Percentiles rank a stretch among this genome's conserved stretches.
These are phyloP conservation scores for Penicillium capsulatum DNA, from an alignment of 2,329 filamentous ascomycete species.

Conservation along the genomic window DNA sequence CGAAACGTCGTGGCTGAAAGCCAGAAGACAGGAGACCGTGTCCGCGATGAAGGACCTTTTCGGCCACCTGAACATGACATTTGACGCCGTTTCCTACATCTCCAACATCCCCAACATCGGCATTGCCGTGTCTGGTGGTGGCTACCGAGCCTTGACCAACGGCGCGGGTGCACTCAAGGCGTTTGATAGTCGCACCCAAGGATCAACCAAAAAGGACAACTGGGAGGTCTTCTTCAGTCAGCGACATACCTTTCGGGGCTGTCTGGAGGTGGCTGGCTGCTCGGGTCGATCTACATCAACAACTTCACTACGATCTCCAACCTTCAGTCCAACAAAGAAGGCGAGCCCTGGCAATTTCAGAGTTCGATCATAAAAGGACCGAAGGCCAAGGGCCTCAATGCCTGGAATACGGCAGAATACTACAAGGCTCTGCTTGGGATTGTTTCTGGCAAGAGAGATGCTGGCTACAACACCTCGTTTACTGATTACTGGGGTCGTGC, in stretches of 20 bases:
- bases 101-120: constrained; percentile 1
- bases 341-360: background rate
- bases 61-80: constrained; percentile 56
- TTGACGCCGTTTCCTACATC: background rate
- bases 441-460: background rate
- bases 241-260: constrained; percentile 2
- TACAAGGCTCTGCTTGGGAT: background rate
- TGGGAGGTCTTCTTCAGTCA: constrained; percentile 55
- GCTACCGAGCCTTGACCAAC: constrained; percentile 80
- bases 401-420: background rate
- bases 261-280: constrained; percentile 1
- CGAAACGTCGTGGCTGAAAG: constrained; percentile 70
- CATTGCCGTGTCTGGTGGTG: constrained; percentile 48
- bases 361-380: constrained; percentile 1
- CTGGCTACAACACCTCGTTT: constrained; percentile 1
- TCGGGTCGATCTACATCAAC: constrained; percentile 1
- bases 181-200: constrained; percentile 68
- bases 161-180: constrained; percentile 75
- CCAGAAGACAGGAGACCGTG: constrained; percentile 68
- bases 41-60: constrained; percentile 72
- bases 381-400: background rate
- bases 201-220: constrained; percentile 61
- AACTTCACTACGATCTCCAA: constrained; percentile 1
- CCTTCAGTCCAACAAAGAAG: background rate
- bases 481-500: constrained; percentile 49